Percentiles rank a stretch among this genome's conserved stretches.
These are phyloP conservation scores for Talaromyces sp. DNA, from an alignment of 2,329 filamentous ascomycete species.

Conservation along the genomic window DNA sequence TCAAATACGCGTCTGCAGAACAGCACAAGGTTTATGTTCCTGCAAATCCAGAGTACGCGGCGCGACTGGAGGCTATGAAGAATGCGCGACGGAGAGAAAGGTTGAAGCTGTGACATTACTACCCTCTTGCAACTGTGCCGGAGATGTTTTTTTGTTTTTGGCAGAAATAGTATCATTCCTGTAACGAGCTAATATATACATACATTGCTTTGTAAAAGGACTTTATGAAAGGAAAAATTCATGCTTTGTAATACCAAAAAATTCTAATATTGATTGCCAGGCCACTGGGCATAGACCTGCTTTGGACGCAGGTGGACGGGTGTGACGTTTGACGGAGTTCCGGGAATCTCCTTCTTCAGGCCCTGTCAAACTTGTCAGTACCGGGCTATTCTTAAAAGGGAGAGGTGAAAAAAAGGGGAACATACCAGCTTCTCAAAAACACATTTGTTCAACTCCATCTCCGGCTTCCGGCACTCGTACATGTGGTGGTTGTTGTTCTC, in stretches of 20 bases:
- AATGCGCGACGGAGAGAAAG: constrained; percentile 2
- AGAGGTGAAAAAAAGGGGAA: constrained; percentile 15
- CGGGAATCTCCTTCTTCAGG: constrained; percentile 74
- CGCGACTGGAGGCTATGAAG: constrained; percentile 5
- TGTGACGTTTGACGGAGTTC: constrained; percentile 61
- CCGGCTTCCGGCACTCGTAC: constrained; percentile 85
- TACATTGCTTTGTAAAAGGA: constrained; percentile 6
- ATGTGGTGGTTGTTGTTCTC: constrained; percentile 98
- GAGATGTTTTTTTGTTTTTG: not conserved
- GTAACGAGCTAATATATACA: constrained; percentile 11
- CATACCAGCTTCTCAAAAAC: constrained; percentile 92
- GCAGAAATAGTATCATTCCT: constrained; percentile 1
- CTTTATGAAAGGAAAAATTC: not conserved
- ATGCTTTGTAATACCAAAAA: not conserved
- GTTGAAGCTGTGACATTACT: not conserved
- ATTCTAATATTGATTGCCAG: constrained; percentile 31
- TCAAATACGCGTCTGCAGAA: constrained; percentile 46
- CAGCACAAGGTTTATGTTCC: constrained; percentile 49
- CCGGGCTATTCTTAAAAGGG: not conserved
- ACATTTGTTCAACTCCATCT: constrained; percentile 90
- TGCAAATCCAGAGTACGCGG: constrained; percentile 33
- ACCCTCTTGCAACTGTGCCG: not conserved
- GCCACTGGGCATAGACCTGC: constrained; percentile 39
- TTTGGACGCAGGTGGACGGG: constrained; percentile 67
- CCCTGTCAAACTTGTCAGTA: constrained; percentile 47